Base-by-base conservation (phyloP, 202 grass and related monocot species). In the Tripidium arundinaceum region DNA sequence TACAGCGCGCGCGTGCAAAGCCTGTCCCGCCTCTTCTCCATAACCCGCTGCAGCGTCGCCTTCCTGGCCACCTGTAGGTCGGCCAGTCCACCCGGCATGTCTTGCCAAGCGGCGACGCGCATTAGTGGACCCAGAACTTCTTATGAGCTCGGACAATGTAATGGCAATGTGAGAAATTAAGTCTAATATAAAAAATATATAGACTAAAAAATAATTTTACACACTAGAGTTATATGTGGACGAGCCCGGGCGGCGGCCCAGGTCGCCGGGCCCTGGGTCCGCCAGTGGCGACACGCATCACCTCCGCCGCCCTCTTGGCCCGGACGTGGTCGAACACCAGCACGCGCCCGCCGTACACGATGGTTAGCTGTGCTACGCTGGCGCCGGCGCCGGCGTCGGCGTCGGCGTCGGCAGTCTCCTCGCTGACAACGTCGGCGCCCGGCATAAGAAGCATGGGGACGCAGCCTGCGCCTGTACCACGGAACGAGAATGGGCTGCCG, bases 21-120 rank as follows among this genome's bases (percentile, higher is more conserved):
- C 87, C 93, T 63, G 46, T 85, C 79, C 77, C 86, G 88, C 75
- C 90, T 84, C 77, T 88, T 96, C 68, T 86, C 85, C 38, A 92
- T 84, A 58, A 96, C 90, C 52, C 87, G 84, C 75, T 90, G 85
- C 65, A 96, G 89, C 4, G 93, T 88, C 47, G 66, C 82, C 83
- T 82, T 88, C 68, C 87, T 88, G 41, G 86, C 88, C 68, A 88
- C 80, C n/a, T n/a, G n/a, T n/a, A n/a, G n/a, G n/a, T n/a, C n/a
- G n/a, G n/a, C n/a, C n/a, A n/a, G n/a, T n/a, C n/a, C n/a, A n/a
- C n/a, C n/a, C 14, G 14, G 16, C 33, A 8, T 12, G 11, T 11
- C 28, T 7, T 8, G 28, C 6, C 29, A 1, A 25, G 62, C 70
- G 3, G 92, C 89, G 46, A 80, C 57, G n/a, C n/a, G 31, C 31